Evolutionary conservation across 2,329 filamentous ascomycete genomes (phyloP), one percentile per base, ranked within the genome.

Genomic region (Fonsecaea pugnacius): DNA sequence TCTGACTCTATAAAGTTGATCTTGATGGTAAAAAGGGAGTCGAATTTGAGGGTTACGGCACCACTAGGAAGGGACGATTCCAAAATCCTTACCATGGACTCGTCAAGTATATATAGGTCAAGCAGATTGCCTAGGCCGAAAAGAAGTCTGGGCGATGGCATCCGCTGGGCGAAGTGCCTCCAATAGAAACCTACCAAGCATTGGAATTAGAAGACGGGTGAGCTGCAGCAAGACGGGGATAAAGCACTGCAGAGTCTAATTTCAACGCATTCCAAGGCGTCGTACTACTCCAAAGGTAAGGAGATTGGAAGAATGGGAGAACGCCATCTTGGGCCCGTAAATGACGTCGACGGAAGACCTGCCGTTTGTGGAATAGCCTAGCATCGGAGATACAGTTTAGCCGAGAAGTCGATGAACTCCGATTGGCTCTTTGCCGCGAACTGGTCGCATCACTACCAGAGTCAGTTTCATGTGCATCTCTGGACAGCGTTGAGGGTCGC

Each of bases 301-400:
- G 16, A n/a, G 21, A 27, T 10, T 9, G 21, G 18, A 18, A 3
- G 4, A 12, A 8, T 21, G 46, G 12, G 7, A 36, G 12, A 36
- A 38, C 2, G 38, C 2, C 2, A 27, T 21, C 4, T 48, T 27
- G 24, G 1, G 43, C 18, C 43, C 8, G 10, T 1, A 12, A 24
- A 24, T 55, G 51, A 62, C 52, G 43, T 62, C 46, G 33, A 53
- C 61, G 61, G 55, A 63, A 63, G 16, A 48, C 54, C 38, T 63
- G 18, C 61, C 16, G 5, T 32, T 32, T 59, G 10, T 14, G 61
- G 56, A 40, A 35, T 60, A 33, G 61, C 16, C 21, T 18, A 2
- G 7, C 21, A 18, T 16, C 35, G 58, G 57, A 51, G 43, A 52
- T 30, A 52, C 18, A 10, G 8, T 48, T 6, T 48, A 4, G 4